A percentile compares a stretch with the other conserved stretches of the same genome.
Evolutionary conservation across 2,329 filamentous ascomycete genomes (phyloP).

Genomic region (Rhexocercosporidium sp.): DNA sequence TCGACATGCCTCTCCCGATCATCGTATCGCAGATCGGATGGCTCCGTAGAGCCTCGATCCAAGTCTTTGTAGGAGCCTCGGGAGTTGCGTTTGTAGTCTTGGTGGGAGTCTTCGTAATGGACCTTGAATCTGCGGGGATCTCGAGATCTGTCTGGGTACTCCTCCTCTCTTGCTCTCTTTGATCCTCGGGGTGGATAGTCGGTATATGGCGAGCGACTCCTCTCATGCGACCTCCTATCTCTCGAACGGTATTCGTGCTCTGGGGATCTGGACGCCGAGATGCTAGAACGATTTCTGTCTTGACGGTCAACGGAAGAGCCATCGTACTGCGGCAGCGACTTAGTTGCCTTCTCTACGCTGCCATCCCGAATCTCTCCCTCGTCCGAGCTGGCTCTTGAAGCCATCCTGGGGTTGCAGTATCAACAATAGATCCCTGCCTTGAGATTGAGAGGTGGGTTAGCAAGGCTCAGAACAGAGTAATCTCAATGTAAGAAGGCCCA

Average conservation of each 20-base stretch:
- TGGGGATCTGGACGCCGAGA: constrained; percentile 44
- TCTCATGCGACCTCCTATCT: constrained; percentile 50
- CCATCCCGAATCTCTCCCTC: constrained; percentile 87
- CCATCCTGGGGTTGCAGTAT: constrained; percentile 47
- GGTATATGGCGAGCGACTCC: constrained; percentile 60
- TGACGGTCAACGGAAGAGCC: constrained; percentile 89
- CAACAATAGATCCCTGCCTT: constrained; percentile 43
- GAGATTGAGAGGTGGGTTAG: constrained; percentile 43
- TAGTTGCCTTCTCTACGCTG: constrained; percentile 85
- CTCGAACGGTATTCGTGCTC: constrained; percentile 51
- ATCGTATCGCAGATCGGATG: constrained; percentile 49
- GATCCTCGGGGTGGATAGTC: constrained; percentile 54
- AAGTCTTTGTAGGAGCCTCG: constrained; percentile 61
- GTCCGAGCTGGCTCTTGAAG: constrained; percentile 70
- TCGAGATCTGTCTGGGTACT: constrained; percentile 54
- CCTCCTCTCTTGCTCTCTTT: constrained; percentile 71
- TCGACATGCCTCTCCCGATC: constrained; percentile 56
- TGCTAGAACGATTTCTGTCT: constrained; percentile 71
- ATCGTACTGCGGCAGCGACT: constrained; percentile 77
- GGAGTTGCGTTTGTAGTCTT: constrained; percentile 53
- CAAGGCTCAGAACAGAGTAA: constrained; percentile 41
- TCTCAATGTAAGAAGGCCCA: constrained; percentile 46
- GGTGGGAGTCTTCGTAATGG: constrained; percentile 61
- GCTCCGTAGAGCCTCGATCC: constrained; percentile 48
- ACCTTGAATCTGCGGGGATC: constrained; percentile 66